phyloP scores from a whole-genome alignment of 75 land plant genomes.

The Cunninghamia lanceolata region DNA sequence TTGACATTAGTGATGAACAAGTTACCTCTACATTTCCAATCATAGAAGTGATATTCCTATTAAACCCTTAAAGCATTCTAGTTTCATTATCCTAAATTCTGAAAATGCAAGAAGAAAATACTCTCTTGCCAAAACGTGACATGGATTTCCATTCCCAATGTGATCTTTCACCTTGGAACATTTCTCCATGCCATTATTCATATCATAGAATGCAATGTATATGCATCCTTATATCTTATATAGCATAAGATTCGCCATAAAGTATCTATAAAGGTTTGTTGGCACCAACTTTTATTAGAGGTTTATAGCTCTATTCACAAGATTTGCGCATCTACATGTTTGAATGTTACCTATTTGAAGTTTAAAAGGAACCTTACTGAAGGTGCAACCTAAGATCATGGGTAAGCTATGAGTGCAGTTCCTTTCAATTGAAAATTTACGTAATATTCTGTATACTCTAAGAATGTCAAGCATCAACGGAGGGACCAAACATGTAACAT shows the following conservation, averaged over 20 bases:
- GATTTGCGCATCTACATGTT: background rate
- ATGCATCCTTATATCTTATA: too few species aligned
- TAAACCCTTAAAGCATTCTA: background rate
- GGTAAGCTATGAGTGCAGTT: background rate
- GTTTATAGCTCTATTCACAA: background rate
- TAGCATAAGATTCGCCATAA: too few species aligned
- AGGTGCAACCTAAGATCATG: background rate
- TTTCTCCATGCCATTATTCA: background rate
- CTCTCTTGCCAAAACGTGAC: background rate
- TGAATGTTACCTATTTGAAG: too few species aligned
- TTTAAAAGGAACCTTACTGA: background rate
- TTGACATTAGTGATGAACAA: too few species aligned
- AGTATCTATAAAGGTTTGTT: background rate
- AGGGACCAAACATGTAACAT: background rate
- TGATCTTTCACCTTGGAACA: background rate
- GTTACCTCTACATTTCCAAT: background rate
- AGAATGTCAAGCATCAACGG: background rate
- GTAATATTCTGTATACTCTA: background rate
- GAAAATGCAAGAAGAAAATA: too few species aligned
- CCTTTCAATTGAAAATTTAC: background rate
- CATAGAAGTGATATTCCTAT: background rate
- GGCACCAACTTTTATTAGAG: background rate
- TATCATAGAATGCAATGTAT: too few species aligned
- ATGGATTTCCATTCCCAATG: background rate
- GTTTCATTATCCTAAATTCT: too few species aligned